These are phyloP conservation scores for Gentiana macrophylla DNA, from an alignment of 257 asterid species.

Conservation along the genomic window DNA sequence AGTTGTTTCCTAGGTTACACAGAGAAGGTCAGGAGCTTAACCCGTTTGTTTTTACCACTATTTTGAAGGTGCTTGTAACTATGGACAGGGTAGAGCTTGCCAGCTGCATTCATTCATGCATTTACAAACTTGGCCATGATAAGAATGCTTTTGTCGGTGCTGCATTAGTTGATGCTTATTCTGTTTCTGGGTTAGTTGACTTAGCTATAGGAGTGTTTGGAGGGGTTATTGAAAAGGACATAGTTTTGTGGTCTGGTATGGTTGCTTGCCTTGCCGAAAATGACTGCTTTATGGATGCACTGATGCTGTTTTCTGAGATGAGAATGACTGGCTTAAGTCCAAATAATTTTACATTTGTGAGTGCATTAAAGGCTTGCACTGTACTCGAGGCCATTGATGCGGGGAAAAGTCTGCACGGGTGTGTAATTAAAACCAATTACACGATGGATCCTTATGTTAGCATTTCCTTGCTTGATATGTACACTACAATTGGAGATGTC, in stretches of 20 bases:
- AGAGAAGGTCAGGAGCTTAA: slow-evolving; percentile 39
- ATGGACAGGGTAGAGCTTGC: slow-evolving; percentile 22
- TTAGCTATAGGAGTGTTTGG: slow-evolving; percentile 51
- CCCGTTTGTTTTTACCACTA: slow-evolving; percentile 30
- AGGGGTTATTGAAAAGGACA: slow-evolving; percentile 49
- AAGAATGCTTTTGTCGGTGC: slow-evolving; percentile 59
- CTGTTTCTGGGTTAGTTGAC: slow-evolving; percentile 45
- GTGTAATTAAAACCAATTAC: slow-evolving; percentile 54
- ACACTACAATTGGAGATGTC: slow-evolving; percentile 55
- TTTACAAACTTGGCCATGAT: slow-evolving; percentile 22
- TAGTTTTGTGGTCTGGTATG: slow-evolving; percentile 92
- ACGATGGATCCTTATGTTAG: slow-evolving; percentile 75
- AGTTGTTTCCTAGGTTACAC: slow-evolving; percentile 23
- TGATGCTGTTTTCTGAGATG: slow-evolving; percentile 48
- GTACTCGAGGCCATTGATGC: slow-evolving; percentile 39
- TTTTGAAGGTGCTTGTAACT: slow-evolving; percentile 31
- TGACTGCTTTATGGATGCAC: slow-evolving; percentile 46
- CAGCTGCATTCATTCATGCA: slow-evolving; percentile 20
- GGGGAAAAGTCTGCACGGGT: slow-evolving; percentile 72
- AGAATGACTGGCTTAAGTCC: slow-evolving; percentile 53
- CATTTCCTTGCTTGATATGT: slow-evolving; percentile 76
- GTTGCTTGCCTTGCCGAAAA: slow-evolving; percentile 72
- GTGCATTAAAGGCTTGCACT: slow-evolving; percentile 74
- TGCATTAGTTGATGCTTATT: slow-evolving; percentile 64
- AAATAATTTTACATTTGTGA: slow-evolving; percentile 72